Base-by-base conservation (phyloP, 2,329 filamentous ascomycete genomes). In the Chaetothyriales sp. region DNA sequence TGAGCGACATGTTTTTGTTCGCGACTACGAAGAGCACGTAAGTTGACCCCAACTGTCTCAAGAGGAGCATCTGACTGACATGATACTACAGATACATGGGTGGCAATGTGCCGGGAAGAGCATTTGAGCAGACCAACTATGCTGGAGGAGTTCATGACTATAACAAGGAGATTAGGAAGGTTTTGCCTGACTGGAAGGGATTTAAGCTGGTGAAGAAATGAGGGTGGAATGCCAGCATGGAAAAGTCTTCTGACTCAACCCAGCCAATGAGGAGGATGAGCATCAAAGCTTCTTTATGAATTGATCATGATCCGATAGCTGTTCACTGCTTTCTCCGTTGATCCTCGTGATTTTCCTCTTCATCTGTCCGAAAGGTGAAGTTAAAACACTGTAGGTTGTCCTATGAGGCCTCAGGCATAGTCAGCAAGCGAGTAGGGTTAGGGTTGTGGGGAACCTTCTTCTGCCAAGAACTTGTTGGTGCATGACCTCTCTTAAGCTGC, bases 71-170 rank as follows among this genome's bases (percentile, higher is more conserved):
- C 80, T 6, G 68, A 79, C 51, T 71, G 73, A 0, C 71, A 65
- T 0, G 70, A 68, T 44, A 18, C 28, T 46, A 39, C 6, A 78
- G 72, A 43, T 79, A 78, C 56, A 76, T 79, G 73, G 77, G 78
- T 2, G 71, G 69, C 0, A 77, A 68, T 43, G 67, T 79, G 2
- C 76, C 77, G 0, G 75, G 71, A 0, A 80, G 80, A 64, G 57
- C 66, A 0, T 66, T 67, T n/a, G 76, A 80, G 63, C 70, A 71
- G 2, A 63, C 78, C 15, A 71, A 71, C 48, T 80, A 63, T 46
- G 49, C 60, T 12, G 63, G 62, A 18, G 64, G 64, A 2, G 50
- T 63, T 18, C 49, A 47, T 18, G 43, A 45, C 20, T 61, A 61
- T 49, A 25, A 46, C 39, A 28, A 55, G 28, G 59, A 61, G 36